phyloP scores from a whole-genome alignment of 805 yeast species.

The Lipomyces yamanashiensis region DNA sequence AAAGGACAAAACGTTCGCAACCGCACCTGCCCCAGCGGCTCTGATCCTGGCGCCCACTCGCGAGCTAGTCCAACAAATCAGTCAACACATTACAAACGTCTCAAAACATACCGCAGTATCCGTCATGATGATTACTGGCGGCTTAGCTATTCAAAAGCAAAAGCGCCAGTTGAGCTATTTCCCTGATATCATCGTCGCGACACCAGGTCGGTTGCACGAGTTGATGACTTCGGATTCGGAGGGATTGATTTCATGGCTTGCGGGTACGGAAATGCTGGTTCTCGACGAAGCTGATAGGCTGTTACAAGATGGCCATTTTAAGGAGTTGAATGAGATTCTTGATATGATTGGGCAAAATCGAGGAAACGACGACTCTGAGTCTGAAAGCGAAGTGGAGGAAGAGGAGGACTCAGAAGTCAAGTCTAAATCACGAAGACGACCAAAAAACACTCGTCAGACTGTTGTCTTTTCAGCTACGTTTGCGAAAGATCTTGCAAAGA shows the following conservation, averaged over 20 bases:
- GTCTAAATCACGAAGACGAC: neutral
- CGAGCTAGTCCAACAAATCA: slow-evolving; percentile 94
- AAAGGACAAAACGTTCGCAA: slow-evolving; percentile 37
- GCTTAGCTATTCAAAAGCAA: slow-evolving; percentile 91
- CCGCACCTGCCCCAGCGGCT: slow-evolving; percentile 61
- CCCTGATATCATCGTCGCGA: slow-evolving; percentile 84
- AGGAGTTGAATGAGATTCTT: slow-evolving; percentile 82
- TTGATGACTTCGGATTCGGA: slow-evolving; percentile 58
- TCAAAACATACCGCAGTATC: slow-evolving; percentile 57
- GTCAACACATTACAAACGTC: slow-evolving; percentile 65
- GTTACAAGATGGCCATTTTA: slow-evolving; percentile 94
- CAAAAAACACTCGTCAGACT: slow-evolving; percentile 62
- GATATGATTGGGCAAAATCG: slow-evolving; percentile 62
- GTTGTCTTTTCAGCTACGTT: slow-evolving; percentile 96
- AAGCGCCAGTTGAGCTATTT: slow-evolving; percentile 70
- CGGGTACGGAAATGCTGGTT: slow-evolving; percentile 58
- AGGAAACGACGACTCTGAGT: slow-evolving; percentile 35
- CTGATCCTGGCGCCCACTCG: slow-evolving; percentile 92
- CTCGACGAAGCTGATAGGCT: slow-evolving; percentile 96
- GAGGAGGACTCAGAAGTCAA: slow-evolving; percentile 6
- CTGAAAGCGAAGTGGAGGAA: slow-evolving; percentile 47
- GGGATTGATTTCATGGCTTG: slow-evolving; percentile 50
- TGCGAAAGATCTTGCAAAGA: slow-evolving; percentile 77
- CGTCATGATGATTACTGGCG: slow-evolving; percentile 87
- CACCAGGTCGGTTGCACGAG: slow-evolving; percentile 93